Conservation (phyloP, 1,284 basidiomycete species). For the Abortiporus biennis region DNA sequence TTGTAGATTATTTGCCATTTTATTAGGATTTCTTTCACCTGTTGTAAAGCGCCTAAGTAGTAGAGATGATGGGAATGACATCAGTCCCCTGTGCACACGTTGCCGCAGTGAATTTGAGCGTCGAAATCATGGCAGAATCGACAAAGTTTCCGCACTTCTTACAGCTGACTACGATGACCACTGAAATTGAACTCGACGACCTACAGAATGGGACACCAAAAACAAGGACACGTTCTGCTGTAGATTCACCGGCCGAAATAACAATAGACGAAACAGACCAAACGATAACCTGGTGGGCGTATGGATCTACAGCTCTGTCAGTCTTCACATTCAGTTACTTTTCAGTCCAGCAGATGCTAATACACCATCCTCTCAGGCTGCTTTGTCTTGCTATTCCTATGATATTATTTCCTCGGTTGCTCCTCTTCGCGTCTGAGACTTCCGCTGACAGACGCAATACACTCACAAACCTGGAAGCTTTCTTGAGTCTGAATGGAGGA, state of each 20-base stretch:
- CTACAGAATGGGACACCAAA: constrained; percentile 13
- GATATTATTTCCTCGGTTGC: constrained; percentile 48
- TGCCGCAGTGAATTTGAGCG: too few relatives aligned
- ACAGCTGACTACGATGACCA: constrained; percentile 11
- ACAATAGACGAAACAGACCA: constrained; percentile 14
- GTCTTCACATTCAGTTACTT: too few relatives aligned
- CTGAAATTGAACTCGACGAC: constrained; percentile 24
- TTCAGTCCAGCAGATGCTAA: too few relatives aligned
- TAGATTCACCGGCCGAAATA: constrained; percentile 1
- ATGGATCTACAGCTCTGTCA: constrained; percentile 36
- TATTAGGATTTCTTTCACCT: too few relatives aligned
- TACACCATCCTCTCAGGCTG: constrained; percentile 36
- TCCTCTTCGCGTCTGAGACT: constrained; percentile 54
- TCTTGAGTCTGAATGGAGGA: constrained; percentile 57
- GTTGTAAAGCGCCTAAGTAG: too few relatives aligned
- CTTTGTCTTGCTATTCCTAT: constrained; percentile 38
- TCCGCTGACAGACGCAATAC: constrained; percentile 31
- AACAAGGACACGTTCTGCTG: constrained; percentile 8
- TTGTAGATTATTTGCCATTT: neutral
- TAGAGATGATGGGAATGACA: too few relatives aligned
- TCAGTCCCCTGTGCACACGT: too few relatives aligned
- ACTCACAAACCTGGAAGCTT: constrained; percentile 62
- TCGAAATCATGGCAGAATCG: too few relatives aligned
- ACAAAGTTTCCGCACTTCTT: too few relatives aligned
- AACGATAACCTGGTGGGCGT: constrained; percentile 39